Conservation (phyloP, 176 grass and related monocot genomes). For the Eragrostis curvula region DNA sequence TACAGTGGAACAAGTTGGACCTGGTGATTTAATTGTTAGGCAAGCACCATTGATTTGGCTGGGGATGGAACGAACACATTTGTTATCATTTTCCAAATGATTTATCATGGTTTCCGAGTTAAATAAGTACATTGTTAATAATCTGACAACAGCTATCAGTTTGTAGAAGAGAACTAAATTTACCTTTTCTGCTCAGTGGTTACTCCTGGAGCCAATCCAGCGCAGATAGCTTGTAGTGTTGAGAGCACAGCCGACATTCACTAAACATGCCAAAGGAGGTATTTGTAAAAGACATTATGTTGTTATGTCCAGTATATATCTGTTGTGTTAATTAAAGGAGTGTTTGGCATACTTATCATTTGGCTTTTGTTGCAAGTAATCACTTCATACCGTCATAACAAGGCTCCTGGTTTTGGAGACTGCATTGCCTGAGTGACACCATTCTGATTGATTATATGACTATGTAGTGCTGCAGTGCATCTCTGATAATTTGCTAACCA, state of each 20-base stretch:
- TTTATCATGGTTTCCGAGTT: slow-evolving; percentile 54
- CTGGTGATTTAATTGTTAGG: slow-evolving; percentile 51
- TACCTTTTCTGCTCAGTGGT: slow-evolving; percentile 35
- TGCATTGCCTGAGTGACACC: slow-evolving; percentile 51
- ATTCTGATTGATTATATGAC: slow-evolving; percentile 36
- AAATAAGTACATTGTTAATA: background rate
- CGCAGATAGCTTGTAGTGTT: slow-evolving; percentile 53
- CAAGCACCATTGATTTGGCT: slow-evolving; percentile 49
- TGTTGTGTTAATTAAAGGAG: background rate
- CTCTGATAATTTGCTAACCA: background rate
- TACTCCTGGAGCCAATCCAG: slow-evolving; percentile 51
- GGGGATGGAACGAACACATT: slow-evolving; percentile 58
- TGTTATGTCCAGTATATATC: background rate
- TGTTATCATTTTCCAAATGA: slow-evolving; percentile 51
- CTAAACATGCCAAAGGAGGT: slow-evolving; percentile 55
- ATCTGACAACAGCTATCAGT: background rate
- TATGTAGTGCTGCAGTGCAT: background rate
- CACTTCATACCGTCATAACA: background rate
- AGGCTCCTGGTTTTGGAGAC: slow-evolving; percentile 53
- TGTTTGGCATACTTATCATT: background rate
- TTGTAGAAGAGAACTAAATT: background rate
- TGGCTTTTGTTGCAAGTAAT: background rate
- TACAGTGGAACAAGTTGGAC: slow-evolving; percentile 37
- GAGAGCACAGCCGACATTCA: slow-evolving; percentile 41
- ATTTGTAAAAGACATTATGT: background rate